Percentiles rank a stretch among this genome's conserved stretches.
Conservation (phyloP, 169 alveolate species). For the Theileria equi region DNA sequence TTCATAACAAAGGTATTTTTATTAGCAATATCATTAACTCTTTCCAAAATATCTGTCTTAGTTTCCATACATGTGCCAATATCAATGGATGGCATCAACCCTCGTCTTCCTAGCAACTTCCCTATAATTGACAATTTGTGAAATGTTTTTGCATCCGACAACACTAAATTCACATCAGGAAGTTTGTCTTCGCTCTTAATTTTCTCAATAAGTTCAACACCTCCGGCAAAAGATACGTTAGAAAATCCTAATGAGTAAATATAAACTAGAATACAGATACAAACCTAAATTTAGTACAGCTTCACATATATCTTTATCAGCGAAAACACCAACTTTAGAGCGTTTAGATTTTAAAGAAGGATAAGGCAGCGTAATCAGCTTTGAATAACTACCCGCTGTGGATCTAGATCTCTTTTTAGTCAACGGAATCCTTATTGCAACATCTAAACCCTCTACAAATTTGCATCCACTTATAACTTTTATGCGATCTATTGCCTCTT, state of each 20-base stretch:
- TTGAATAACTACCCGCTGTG: slow-evolving; percentile 53
- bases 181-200: slow-evolving; percentile 37
- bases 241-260: not conserved
- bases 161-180: slow-evolving; percentile 67
- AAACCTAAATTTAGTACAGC: slow-evolving; percentile 29
- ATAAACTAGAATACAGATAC: not conserved
- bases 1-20: slow-evolving; percentile 56
- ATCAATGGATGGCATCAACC: slow-evolving; percentile 73
- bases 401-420: slow-evolving; percentile 36
- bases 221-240: slow-evolving; percentile 52
- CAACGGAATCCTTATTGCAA: slow-evolving; percentile 55
- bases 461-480: slow-evolving; percentile 49
- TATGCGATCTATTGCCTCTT: slow-evolving; percentile 59
- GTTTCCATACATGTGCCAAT: slow-evolving; percentile 69
- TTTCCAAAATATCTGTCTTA: slow-evolving; percentile 40
- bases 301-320: slow-evolving; percentile 30
- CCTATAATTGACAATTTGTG: slow-evolving; percentile 71
- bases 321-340: slow-evolving; percentile 52
- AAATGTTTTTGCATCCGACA: slow-evolving; percentile 67
- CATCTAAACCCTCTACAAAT: slow-evolving; percentile 61
- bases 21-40: slow-evolving; percentile 19
- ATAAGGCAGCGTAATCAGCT: slow-evolving; percentile 56
- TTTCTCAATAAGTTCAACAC: slow-evolving; percentile 46
- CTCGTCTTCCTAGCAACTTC: slow-evolving; percentile 62
- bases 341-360: slow-evolving; percentile 61